Base-by-base conservation (phyloP, 352 stramenopile genomes). In the Hyaloperonospora brassicae region DNA sequence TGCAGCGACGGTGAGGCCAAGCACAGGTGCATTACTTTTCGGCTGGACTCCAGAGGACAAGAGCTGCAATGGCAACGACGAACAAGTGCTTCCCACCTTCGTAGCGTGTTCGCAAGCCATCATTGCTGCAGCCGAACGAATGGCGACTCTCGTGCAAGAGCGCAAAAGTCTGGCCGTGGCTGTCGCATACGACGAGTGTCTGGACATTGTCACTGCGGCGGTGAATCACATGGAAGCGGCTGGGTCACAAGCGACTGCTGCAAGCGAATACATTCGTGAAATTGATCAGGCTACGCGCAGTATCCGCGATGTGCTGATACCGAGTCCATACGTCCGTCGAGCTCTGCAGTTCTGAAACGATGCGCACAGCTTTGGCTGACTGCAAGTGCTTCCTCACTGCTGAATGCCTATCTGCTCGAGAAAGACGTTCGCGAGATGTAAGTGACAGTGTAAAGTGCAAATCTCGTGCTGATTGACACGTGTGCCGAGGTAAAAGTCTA, bases 151-250 rank as follows among this genome's bases (percentile, higher is more conserved):
- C 11, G 38, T 45, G 2, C 53, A n/a, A 24, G 40, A 61, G 22
- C 60, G 56, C 24, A 41, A 17, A 21, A 66, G 41, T 54, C 35
- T 72, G 34, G 31, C 60, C 3, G 48, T 69, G 5, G 60, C 55
- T n/a, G 67, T 72, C 42, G 64, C 60, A 35, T 72, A 64, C 31
- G 64, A 72, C 34, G 64, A 66, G 38, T 68, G 60, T 57, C 52
- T 72, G 4, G 64, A 72, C 41, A 66, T 72, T 47, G 27, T 72
- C 39, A 63, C 64, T 2, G 64, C 64, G 13, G 64, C 60, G 10
- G 39, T 66, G 36, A 41, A 66, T 38, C 60, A 59, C 42, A 47
- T 72, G 52, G 61, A 68, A 34, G 44, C 38, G 21, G 58, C 65
- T 14, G 57, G 30, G 8, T 41, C 47, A 6, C 44, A 46, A 34